Base-by-base conservation (phyloP, 2,329 filamentous ascomycete species). In the Hypoxylon sp. region DNA sequence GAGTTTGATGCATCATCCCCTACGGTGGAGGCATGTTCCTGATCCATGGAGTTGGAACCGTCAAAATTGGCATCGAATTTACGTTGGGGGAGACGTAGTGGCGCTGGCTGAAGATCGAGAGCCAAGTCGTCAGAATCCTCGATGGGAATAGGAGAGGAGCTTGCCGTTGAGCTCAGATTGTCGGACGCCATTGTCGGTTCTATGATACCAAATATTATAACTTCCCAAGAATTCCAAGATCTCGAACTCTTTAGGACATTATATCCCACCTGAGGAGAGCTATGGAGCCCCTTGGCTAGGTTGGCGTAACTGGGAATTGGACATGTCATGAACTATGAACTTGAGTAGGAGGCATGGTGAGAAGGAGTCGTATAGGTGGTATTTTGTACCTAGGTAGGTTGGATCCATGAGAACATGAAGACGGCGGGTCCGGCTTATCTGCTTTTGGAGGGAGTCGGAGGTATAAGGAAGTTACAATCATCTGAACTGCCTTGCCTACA, bases 21-120 rank as follows among this genome's bases (percentile, higher is more conserved):
- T 43, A 4, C 9, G 3, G 27, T 39, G 7, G 58, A 53, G 14
- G 5, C 51, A 1, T 52, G 51, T 8, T 53, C 39, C 19, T 50
- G 32, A 3, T 25, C 12, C 16, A 43, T 9, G 11, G 61, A 63
- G 34, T 39, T 25, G 3, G 60, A 29, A n/a, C 63, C 65, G 27
- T 70, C 61, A 2, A 66, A 46, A 39, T 39, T 51, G 5, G 25
- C 25, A n/a, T 57, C 65, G 3, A 37, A 48, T 41, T 62, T 70
- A n/a, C 65, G 70, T 29, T 52, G 62, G 32, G 67, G 67, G 21
- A 74, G 68, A 5, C 72, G 70, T 6, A 74, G 67, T 19, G 72
- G 72, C 34, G 69, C 67, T 12, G 72, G 72, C 29, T 65, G 63
- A 32, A 73, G 61, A 5, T 65, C 67, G 21, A 63, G 51, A 34